Conservation (phyloP, 202 grass and related monocot species). For the Setaria viridis region DNA sequence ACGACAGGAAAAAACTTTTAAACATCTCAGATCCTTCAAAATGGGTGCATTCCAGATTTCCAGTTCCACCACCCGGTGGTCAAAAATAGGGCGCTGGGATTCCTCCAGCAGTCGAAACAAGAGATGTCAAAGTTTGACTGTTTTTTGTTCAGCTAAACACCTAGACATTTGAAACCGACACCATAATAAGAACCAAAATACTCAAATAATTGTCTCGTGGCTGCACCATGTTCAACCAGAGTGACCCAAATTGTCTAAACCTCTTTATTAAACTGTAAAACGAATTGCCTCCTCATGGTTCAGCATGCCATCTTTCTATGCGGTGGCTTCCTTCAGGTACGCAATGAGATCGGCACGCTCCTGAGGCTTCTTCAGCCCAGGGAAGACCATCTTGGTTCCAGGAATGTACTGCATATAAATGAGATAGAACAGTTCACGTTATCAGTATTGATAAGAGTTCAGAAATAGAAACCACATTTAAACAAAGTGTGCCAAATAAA, state of each 20-base stretch:
- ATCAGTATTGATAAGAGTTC: background rate
- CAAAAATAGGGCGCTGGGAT: conserved; percentile 57
- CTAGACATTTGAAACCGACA: conserved; percentile 49
- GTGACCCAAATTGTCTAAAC: conserved; percentile 39
- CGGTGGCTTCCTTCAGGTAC: conserved; percentile 69
- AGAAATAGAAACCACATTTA: background rate
- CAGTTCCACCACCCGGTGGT: conserved; percentile 35
- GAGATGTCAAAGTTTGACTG: conserved; percentile 22
- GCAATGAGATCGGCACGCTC: conserved; percentile 83
- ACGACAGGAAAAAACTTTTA: background rate
- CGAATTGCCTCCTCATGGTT: conserved; percentile 40
- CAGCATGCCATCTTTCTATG: conserved; percentile 6
- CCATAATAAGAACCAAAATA: conserved; percentile 25
- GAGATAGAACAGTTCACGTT: background rate
- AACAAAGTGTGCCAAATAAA: background rate
- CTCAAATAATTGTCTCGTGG: conserved; percentile 38
- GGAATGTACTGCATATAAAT: conserved; percentile 73
- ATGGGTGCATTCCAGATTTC: conserved; percentile 46
- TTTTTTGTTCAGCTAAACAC: conserved; percentile 44
- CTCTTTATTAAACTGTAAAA: conserved; percentile 62
- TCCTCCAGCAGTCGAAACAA: conserved; percentile 52
- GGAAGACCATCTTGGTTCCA: conserved; percentile 93
- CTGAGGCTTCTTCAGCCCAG: conserved; percentile 86
- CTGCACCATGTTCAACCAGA: conserved; percentile 49
- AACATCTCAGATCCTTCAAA: conserved; percentile 5